Evolutionary conservation across 2,329 filamentous ascomycete genomes (phyloP), one percentile per base, ranked within the genome.

Genomic region (Pyricularia sp.): DNA sequence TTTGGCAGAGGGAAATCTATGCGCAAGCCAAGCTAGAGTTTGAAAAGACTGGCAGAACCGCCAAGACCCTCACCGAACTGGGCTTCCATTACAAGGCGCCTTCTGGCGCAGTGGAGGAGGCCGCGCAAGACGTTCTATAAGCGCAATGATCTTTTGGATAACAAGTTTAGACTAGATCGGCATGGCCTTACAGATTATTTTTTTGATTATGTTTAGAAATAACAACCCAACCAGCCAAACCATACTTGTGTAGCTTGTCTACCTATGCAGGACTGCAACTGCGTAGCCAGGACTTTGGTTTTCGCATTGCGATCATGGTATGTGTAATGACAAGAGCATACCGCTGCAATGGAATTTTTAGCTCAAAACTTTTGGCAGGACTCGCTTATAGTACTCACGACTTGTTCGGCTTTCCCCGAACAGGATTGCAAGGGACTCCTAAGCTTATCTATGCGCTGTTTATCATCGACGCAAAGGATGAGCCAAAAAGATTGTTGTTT

Each of bases 21-120:
- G 80, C 83, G 0, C 80, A 86, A 13, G 89, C 93, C 44, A 89
- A 91, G 74, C 82, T 86, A 69, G 83, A 82, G 33, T 97, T 94
- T 73, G 82, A 88, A 66, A 78, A 82, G 67, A 77, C 78, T 49
- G 91, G 91, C 0, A 82, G 86, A 44, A 78, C 75, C 7, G 86
- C 91, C 10, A 87, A 76, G 72, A 85, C 79, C 3, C 73, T 96
- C 26, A 82, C 84, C 68, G 88, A 96, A 69, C 78, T 96, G 33
- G 93, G 91, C 0, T 90, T 89, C 70, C 73, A 79, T 64, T 90
- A 82, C 71, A 77, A 68, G 22, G 67, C 70, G 9, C 64, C 67
- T 1, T 7, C 22, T 26, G 53, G 7, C 19, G 66, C 65, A n/a
- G 60, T 67, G 6, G 66, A 67, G 7, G 57, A 59, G 49, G 59